phyloP scores from a whole-genome alignment of 1,139 yeast genomes.

The Debaryomyces nepalensis region DNA sequence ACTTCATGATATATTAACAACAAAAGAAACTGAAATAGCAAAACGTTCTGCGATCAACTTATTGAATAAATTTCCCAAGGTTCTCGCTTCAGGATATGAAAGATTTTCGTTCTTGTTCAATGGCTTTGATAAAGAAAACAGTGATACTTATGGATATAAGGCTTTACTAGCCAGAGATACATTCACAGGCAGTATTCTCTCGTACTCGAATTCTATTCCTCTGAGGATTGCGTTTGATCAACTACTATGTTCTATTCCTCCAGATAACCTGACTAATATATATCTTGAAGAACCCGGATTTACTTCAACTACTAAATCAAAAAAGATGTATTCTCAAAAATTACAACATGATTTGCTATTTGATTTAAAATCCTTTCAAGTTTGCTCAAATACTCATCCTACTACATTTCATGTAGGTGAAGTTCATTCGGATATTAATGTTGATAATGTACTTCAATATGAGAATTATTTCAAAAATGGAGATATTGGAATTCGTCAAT shows the following conservation, averaged over 20 bases:
- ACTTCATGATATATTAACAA: constrained; percentile 59
- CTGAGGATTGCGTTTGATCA: constrained; percentile 72
- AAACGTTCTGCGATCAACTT: constrained; percentile 63
- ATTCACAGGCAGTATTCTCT: constrained; percentile 63
- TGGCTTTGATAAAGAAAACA: constrained; percentile 46
- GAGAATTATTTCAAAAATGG: constrained; percentile 49
- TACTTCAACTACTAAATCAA: constrained; percentile 49
- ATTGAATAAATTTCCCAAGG: constrained; percentile 69
- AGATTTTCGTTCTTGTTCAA: constrained; percentile 46
- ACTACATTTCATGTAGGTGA: constrained; percentile 74
- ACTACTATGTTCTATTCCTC: constrained; percentile 70
- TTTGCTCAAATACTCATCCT: constrained; percentile 64
- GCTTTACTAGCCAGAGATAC: constrained; percentile 69
- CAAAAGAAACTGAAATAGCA: constrained; percentile 58
- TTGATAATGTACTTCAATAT: constrained; percentile 63
- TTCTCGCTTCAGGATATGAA: constrained; percentile 57
- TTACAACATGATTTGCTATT: constrained; percentile 79
- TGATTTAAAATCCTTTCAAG: constrained; percentile 74
- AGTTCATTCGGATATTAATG: constrained; percentile 59
- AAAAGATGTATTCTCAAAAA: constrained; percentile 51
- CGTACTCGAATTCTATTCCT: constrained; percentile 48
- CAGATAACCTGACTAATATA: constrained; percentile 67
- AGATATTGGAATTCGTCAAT: constrained; percentile 49
- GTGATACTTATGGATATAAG: constrained; percentile 79
- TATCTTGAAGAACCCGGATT: constrained; percentile 36